Base-by-base conservation (phyloP, 2,329 filamentous ascomycete species). In the Claviceps fusiformis region DNA sequence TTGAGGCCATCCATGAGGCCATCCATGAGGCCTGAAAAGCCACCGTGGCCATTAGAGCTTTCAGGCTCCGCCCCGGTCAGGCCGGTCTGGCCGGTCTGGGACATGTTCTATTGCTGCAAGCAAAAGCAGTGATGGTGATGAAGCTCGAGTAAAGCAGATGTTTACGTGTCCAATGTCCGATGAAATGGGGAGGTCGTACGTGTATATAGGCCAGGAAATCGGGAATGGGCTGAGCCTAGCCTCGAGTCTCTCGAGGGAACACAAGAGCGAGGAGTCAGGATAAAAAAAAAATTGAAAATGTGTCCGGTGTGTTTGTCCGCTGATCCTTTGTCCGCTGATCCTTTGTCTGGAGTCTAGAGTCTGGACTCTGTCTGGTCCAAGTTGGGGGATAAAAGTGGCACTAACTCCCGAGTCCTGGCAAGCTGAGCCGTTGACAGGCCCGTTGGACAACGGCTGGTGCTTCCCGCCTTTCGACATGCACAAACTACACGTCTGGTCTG, bases 1-100 rank as follows among this genome's bases (percentile, higher is more conserved):
- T 80, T 81, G 35, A 82, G 60, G 61, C 75, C 78, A 29, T 76
- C 71, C 27, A 71, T 62, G 52, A 77, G 63, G 62, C 75, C 78
- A 29, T 76, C 71, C 27, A 71, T 62, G 52, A 77, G 63, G 56
- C 68, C 62, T 5, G 64, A 63, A 55, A 68, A 65, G 43, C 61
- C 64, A 35, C 66, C 60, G n/a, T 60, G 56, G 3, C 43, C 39
- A 13, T 48, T 27, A 27, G 43, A 15, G 8, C 39, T 48, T 19
- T 54, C 31, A 1, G 54, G 33, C 5, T 50, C 48, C 15, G 55
- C 46, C 10, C 43, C 56, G n/a, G 24, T 24, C 24, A 24, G 24
- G 24, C 24, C 24, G 24, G 24, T 24, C 24, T 24, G 24, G 24
- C 24, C 24, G 24, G 54, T 54, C 48, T 33, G 44, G 35, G 51